Conservation (phyloP, 1,139 yeast genomes). For the Protomyces macrosporus region DNA sequence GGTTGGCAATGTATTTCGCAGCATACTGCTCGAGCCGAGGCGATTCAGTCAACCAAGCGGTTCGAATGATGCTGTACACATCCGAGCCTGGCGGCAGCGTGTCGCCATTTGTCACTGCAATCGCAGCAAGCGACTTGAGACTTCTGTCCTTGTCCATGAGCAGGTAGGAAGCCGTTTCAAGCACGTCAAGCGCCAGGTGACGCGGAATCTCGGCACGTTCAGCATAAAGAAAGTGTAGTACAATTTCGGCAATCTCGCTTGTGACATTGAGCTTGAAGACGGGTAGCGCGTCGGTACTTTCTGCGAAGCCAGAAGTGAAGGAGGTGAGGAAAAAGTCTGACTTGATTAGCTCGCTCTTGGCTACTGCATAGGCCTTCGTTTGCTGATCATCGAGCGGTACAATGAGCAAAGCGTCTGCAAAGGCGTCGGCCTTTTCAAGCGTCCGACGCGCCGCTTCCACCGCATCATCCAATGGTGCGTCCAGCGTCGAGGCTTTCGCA, state of each 20-base stretch:
- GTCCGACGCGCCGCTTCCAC: background rate
- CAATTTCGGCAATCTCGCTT: constrained; percentile 49
- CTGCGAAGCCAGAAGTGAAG: constrained; percentile 51
- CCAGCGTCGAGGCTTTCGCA: constrained; percentile 32
- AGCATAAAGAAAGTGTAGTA: constrained; percentile 55
- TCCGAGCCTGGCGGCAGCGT: constrained; percentile 35
- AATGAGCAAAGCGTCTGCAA: constrained; percentile 30
- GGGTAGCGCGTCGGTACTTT: constrained; percentile 38
- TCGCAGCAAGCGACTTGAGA: constrained; percentile 61
- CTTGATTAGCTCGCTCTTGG: constrained; percentile 55
- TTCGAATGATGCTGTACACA: constrained; percentile 54
- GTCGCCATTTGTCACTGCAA: constrained; percentile 48
- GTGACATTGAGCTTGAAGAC: constrained; percentile 41
- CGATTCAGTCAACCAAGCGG: constrained; percentile 64
- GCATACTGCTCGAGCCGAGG: constrained; percentile 61
- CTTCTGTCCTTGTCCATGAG: constrained; percentile 47
- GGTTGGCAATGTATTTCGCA: constrained; percentile 54
- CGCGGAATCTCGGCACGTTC: constrained; percentile 55
- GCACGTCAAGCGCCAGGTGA: constrained; percentile 49
- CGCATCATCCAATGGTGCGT: background rate
- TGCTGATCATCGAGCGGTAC: constrained; percentile 26
- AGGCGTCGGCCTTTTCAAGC: constrained; percentile 14
- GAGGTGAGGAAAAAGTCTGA: constrained; percentile 62
- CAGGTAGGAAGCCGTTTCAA: constrained; percentile 58
- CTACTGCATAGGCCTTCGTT: constrained; percentile 50